Evolutionary conservation across 1,284 basidiomycete species (phyloP).

Genomic region (Mycena sp.): DNA sequence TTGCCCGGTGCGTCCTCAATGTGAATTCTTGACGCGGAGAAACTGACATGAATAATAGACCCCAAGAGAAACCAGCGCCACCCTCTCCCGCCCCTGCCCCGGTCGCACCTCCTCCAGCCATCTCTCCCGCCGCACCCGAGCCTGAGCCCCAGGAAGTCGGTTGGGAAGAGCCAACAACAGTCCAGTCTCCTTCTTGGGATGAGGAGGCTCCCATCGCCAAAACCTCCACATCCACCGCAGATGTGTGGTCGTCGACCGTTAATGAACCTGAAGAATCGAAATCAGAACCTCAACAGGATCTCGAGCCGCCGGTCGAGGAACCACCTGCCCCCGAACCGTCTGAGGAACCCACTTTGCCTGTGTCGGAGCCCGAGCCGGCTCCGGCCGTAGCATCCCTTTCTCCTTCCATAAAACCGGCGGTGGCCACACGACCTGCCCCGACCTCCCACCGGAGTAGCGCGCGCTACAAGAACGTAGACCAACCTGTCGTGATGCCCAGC

Average conservation of each 20-base stretch:
- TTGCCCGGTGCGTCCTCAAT: slow-evolving; percentile 65
- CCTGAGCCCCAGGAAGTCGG: slow-evolving; percentile 46
- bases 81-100: slow-evolving; percentile 40
- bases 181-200: slow-evolving; percentile 77
- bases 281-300: slow-evolving; percentile 38
- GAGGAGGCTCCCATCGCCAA: slow-evolving; percentile 66
- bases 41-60: slow-evolving; percentile 42
- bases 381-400: slow-evolving; percentile 51
- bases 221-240: slow-evolving; percentile 45
- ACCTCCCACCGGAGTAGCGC: slow-evolving; percentile 63
- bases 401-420: slow-evolving; percentile 25
- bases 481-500: slow-evolving; percentile 80
- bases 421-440: slow-evolving; percentile 52
- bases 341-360: slow-evolving; percentile 29
- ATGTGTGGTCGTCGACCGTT: slow-evolving; percentile 50
- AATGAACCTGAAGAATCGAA: slow-evolving; percentile 39
- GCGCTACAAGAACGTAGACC: slow-evolving; percentile 74
- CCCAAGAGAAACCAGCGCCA: slow-evolving; percentile 63
- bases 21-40: not conserved
- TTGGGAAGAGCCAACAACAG: slow-evolving; percentile 82
- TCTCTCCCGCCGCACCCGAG: slow-evolving; percentile 40
- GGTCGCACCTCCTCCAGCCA: slow-evolving; percentile 39
- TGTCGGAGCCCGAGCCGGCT: slow-evolving; percentile 35
- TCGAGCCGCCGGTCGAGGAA: slow-evolving; percentile 26
- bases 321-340: slow-evolving; percentile 23